Evolutionary conservation across 106 monocot genomes (phyloP).

Genomic region (Chionographis japonica): DNA sequence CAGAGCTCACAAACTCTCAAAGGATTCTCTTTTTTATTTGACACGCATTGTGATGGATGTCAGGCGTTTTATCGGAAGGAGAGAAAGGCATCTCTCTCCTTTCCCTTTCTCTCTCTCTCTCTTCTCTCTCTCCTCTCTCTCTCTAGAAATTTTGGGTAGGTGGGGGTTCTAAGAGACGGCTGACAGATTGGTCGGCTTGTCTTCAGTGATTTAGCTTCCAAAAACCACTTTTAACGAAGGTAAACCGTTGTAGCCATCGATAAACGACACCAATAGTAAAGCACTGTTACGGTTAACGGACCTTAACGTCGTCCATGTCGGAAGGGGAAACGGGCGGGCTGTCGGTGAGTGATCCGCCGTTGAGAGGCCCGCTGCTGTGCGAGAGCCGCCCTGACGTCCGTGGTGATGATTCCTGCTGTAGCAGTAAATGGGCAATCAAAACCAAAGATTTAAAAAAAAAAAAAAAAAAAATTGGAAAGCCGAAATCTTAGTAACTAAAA

Average conservation of each 20-base stretch:
- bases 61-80: slow-evolving; percentile 44
- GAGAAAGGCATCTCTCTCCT: slow-evolving; percentile 46
- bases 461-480: not conserved
- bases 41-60: not conserved
- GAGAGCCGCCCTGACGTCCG: slow-evolving; percentile 81
- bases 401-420: slow-evolving; percentile 69
- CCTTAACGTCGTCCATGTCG: slow-evolving; percentile 64
- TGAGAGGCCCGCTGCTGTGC: slow-evolving; percentile 92
- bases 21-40: not conserved
- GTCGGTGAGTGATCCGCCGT: slow-evolving; percentile 76
- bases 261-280: no score
- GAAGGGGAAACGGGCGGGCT: slow-evolving; percentile 91
- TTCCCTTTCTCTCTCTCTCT: slow-evolving; percentile 1
- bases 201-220: not conserved
- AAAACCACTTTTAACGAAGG: no score
- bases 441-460: no score
- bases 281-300: not conserved
- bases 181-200: slow-evolving; percentile 5
- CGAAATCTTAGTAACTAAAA: not conserved
- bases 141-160: slow-evolving; percentile 6
- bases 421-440: not conserved
- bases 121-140: slow-evolving; percentile 8
- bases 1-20: not conserved
- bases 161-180: not conserved
- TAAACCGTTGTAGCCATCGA: no score